Conservation (phyloP, 1,284 basidiomycete species). For the Pseudozyma hubeiensis region DNA sequence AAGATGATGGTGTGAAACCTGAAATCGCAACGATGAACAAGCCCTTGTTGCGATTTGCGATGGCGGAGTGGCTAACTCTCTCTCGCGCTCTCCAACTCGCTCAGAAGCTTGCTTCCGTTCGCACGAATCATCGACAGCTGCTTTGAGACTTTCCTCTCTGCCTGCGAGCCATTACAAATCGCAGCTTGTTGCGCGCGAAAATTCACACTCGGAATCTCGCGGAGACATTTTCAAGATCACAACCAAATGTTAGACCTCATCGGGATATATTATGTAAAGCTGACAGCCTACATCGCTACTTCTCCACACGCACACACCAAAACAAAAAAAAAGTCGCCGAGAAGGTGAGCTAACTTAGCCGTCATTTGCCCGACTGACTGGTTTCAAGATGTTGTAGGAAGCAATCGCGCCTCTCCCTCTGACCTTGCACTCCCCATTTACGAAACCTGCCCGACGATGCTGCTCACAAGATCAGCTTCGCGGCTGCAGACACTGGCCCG, state of each 20-base stretch:
- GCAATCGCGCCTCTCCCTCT: too few relatives aligned
- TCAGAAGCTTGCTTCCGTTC: constrained; percentile 6
- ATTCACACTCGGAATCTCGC: constrained; percentile 22
- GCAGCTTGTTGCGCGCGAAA: constrained; percentile 23
- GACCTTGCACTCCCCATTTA: neutral
- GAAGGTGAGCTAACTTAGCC: neutral
- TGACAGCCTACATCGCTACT: neutral
- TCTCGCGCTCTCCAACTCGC: constrained; percentile 3
- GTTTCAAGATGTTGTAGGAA: too few relatives aligned
- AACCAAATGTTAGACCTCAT: constrained; percentile 9
- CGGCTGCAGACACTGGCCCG: constrained; percentile 5
- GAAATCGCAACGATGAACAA: constrained; percentile 15
- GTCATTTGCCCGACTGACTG: too few relatives aligned
- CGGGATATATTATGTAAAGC: constrained; percentile 11
- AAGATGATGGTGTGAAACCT: constrained; percentile 22
- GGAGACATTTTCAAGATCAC: neutral
- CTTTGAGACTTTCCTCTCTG: neutral
- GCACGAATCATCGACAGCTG: constrained; percentile 21
- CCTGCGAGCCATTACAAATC: constrained; percentile 32
- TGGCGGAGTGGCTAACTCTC: constrained; percentile 17
- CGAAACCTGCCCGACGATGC: constrained; percentile 11
- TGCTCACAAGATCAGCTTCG: constrained; percentile 29
- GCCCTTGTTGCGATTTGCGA: constrained; percentile 9
- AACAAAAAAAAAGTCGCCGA: constrained; percentile 7
- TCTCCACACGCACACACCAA: constrained; percentile 19